Conservation (phyloP, 2,329 filamentous ascomycete genomes). For the Penicillium palitans region DNA sequence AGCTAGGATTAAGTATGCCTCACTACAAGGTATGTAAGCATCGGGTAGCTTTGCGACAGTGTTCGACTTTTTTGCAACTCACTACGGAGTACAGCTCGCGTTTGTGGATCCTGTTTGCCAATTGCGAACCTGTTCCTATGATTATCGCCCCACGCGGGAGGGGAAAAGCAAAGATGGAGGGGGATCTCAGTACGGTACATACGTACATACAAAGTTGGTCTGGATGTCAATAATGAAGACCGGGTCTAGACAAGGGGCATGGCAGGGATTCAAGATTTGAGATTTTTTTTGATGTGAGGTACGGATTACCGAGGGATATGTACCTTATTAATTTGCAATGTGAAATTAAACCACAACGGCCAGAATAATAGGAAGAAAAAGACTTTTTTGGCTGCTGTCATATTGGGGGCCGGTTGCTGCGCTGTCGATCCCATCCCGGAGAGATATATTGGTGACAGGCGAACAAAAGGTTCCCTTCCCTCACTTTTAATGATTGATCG, state of each 20-base stretch:
- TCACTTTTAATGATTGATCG: constrained; percentile 19
- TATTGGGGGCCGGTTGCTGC: constrained; percentile 27
- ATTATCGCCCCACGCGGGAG: constrained; percentile 25
- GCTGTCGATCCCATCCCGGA: constrained; percentile 29
- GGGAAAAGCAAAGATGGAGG: constrained; percentile 13
- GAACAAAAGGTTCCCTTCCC: constrained; percentile 8
- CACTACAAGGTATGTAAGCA: constrained; percentile 13
- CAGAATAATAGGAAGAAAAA: constrained; percentile 6
- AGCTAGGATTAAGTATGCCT: constrained; percentile 10
- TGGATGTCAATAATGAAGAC: constrained; percentile 11
- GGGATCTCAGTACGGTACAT: neutral
- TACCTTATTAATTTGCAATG: neutral
- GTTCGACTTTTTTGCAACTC: constrained; percentile 4
- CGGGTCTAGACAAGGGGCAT: neutral
- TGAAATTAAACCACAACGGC: neutral
- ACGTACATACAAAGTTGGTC: neutral
- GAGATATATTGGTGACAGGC: constrained; percentile 20
- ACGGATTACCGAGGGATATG: constrained; percentile 3
- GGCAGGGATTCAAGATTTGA: constrained; percentile 1
- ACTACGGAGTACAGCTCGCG: constrained; percentile 16
- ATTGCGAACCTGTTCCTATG: constrained; percentile 18
- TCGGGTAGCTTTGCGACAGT: constrained; percentile 17
- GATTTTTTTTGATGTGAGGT: neutral
- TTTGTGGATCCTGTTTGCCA: constrained; percentile 24
- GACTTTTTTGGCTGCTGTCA: constrained; percentile 26